Percentiles rank a stretch among this genome's conserved stretches.
phyloP scores from a whole-genome alignment of 805 yeast genomes.

The Metschnikowia baotianmanensis region DNA sequence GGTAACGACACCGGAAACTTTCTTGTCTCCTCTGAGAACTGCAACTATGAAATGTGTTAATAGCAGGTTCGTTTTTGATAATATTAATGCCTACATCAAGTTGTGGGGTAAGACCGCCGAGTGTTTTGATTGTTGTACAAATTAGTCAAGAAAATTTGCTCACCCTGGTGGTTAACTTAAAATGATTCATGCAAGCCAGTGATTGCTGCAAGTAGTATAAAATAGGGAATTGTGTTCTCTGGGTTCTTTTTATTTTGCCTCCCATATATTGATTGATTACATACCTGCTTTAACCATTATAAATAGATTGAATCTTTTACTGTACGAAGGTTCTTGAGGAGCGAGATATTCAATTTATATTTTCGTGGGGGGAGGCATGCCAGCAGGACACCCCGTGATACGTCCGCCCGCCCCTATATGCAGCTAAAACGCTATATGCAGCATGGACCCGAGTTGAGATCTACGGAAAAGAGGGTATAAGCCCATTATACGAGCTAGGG shows the following conservation, averaged over 20 bases:
- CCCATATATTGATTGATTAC: conserved; percentile 24
- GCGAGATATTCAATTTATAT: conserved; percentile 6
- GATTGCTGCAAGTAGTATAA: conserved; percentile 6
- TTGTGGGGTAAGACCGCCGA: neutral
- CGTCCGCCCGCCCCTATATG: conserved; percentile 1
- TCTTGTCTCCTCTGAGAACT: conserved; percentile 92
- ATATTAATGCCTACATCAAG: neutral
- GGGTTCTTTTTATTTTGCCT: neutral
- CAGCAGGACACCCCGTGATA: conserved; percentile 1
- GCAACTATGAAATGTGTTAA: conserved; percentile 56
- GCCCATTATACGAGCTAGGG: too few relatives aligned
- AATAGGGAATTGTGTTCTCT: neutral
- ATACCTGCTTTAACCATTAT: conserved; percentile 66
- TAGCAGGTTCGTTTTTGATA: conserved; percentile 5
- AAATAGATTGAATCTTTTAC: conserved; percentile 2
- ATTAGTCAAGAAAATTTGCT: conserved; percentile 14
- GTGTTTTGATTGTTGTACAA: conserved; percentile 1
- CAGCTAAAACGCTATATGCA: too few relatives aligned
- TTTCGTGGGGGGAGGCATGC: conserved; percentile 3
- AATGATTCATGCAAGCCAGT: conserved; percentile 1
- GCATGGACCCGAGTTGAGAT: too few relatives aligned
- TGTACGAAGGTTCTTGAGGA: neutral
- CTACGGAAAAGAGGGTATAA: too few relatives aligned
- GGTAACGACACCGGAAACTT: conserved; percentile 80
- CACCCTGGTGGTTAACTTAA: conserved; percentile 18